These are phyloP conservation scores for Setaria italica DNA, from an alignment of 202 grass and related monocot species.

Conservation along the genomic window DNA sequence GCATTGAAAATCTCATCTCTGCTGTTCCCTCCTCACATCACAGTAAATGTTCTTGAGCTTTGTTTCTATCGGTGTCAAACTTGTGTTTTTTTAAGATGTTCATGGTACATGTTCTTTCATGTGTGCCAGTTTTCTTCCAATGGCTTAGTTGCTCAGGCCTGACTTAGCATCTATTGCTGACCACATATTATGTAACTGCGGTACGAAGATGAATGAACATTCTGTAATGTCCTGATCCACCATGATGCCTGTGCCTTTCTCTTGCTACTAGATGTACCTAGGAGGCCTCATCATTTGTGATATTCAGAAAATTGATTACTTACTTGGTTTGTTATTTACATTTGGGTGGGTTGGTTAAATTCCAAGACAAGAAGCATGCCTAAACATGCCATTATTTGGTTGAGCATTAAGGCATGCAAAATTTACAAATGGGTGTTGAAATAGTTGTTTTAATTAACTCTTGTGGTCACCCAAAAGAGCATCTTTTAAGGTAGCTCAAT, in stretches of 20 bases:
- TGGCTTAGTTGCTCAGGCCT: not conserved
- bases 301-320: not conserved
- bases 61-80: not conserved
- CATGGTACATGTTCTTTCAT: not conserved
- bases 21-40: not conserved
- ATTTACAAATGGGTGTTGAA: not conserved
- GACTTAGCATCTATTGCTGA: not conserved
- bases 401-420: not conserved
- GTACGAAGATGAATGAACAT: not conserved
- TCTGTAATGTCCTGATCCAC: not conserved
- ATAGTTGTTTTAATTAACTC: not conserved
- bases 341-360: not conserved
- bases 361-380: slow-evolving; percentile 1
- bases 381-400: slow-evolving; percentile 4
- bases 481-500: not conserved
- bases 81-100: not conserved
- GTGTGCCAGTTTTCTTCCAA: not conserved
- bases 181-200: not conserved
- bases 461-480: not conserved
- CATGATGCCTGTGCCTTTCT: not conserved
- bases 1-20: not conserved
- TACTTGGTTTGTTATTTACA: not conserved
- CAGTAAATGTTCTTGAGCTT: not conserved
- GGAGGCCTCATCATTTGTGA: not conserved
- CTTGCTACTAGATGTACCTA: not conserved